Base-by-base conservation (phyloP, 805 yeast genomes). In the Metschnikowia corniflorae region DNA sequence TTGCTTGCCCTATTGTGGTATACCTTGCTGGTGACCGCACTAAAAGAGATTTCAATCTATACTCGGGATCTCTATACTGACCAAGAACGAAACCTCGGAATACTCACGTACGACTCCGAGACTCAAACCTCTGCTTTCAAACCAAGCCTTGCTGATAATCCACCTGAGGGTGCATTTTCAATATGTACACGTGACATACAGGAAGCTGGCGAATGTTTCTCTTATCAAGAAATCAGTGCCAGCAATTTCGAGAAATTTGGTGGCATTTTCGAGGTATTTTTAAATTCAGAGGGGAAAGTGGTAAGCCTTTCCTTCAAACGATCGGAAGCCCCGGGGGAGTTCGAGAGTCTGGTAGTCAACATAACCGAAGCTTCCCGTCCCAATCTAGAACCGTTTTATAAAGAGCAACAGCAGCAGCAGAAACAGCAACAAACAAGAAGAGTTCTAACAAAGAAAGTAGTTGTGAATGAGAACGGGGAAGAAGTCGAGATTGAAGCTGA, bases 111-210 rank as follows among this genome's bases (percentile, higher is more conserved):
- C 34, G 48, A 50, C 36, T 26, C 27, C 6, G 43, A 29, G 1
- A 24, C 25, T 12, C 26, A 17, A 5, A 30, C 17, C 12, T 46
- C 47, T 3, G 12, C 28, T 7, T 55, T 52, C 33, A 17, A 26
- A 18, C 29, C 39, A 2, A 7, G 6, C 6, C 22, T 25, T 6
- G 32, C 7, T 3, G 9, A 19, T 13, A 8, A 21, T 13, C 4
- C 39, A 8, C 32, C 30, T 5, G 25, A 16, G 7, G 53, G 49
- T 10, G 49, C 31, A 7, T 52, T 53, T 40, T 59, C 63, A 32
- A 31, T 64, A 29, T 69, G 71, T 9, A 62, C 71, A 16, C 39
- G 46, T 6, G 64, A 58, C 33, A 31, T 3, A 13, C 39, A 46
- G 6, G 40, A 49, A 35, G 53, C 54, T 20, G 12, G 24, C 24